These are phyloP conservation scores for Dicorynia guianensis DNA, from an alignment of 306 rosid species.

Conservation along the genomic window DNA sequence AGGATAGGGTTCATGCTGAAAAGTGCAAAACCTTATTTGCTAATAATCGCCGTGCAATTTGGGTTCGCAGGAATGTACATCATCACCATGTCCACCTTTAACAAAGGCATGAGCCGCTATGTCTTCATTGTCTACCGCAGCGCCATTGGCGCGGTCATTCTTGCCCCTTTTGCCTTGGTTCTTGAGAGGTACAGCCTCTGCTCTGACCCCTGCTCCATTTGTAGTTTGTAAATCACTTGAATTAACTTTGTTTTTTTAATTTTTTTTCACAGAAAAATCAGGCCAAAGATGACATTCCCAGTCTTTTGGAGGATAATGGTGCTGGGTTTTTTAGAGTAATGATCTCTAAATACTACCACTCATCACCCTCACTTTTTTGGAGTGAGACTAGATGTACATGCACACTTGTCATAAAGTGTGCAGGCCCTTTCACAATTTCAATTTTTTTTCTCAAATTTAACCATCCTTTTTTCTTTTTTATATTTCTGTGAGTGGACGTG, in stretches of 20 bases:
- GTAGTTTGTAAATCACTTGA: no score
- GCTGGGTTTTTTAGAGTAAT: constrained; percentile 67
- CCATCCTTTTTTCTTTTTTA: no score
- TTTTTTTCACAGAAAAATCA: constrained; percentile 48
- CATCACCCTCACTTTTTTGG: not conserved
- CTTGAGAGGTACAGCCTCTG: constrained; percentile 50
- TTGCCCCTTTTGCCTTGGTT: constrained; percentile 65
- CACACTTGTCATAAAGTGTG: no score
- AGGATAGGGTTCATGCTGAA: not conserved
- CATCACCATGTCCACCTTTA: constrained; percentile 55
- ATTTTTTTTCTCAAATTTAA: no score
- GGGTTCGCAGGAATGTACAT: constrained; percentile 76
- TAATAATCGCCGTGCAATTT: constrained; percentile 54
- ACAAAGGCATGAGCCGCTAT: constrained; percentile 62
- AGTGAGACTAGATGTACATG: no score
- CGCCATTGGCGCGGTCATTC: constrained; percentile 55
- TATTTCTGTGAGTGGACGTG: no score
- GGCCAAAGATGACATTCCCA: constrained; percentile 60
- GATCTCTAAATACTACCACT: no score
- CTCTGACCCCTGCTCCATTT: no score
- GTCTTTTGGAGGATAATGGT: constrained; percentile 53
- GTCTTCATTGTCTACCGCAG: constrained; percentile 66
- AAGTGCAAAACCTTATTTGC: constrained; percentile 54
- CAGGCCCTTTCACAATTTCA: no score
- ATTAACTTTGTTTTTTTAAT: not conserved